A percentile compares a stretch with the other conserved stretches of the same genome.
Conservation (phyloP, 352 stramenopile species). For the Phytopythium delawarense region DNA sequence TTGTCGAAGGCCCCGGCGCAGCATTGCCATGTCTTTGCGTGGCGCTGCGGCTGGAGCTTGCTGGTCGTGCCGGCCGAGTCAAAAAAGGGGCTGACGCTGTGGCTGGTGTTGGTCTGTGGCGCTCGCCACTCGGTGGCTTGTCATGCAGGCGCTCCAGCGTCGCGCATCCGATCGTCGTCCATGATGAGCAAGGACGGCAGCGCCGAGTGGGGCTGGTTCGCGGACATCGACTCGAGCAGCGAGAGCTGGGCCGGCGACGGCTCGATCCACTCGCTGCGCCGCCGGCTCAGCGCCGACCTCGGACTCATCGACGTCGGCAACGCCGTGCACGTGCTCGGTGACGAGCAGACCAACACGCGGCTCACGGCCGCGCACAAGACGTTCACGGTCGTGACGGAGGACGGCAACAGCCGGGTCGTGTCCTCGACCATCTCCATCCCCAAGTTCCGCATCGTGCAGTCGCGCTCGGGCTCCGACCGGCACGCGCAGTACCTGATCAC, state of each 20-base stretch:
- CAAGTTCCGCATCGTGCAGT: constrained; percentile 88
- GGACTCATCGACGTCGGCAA: constrained; percentile 62
- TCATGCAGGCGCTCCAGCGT: constrained; percentile 27
- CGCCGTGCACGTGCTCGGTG: constrained; percentile 65
- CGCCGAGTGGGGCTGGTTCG: constrained; percentile 86
- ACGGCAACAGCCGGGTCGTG: constrained; percentile 77
- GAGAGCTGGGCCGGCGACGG: constrained; percentile 76
- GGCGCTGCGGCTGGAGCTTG: neutral
- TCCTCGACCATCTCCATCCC: constrained; percentile 79
- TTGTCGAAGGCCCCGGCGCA: neutral
- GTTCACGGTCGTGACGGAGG: constrained; percentile 59
- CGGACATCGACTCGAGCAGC: constrained; percentile 83
- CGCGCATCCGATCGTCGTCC: constrained; percentile 58
- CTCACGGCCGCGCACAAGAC: constrained; percentile 86
- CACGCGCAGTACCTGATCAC: constrained; percentile 88
- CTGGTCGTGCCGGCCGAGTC: neutral
- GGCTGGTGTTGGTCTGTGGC: constrained; percentile 9
- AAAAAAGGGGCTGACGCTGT: constrained; percentile 18
- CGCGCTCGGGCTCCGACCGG: constrained; percentile 67
- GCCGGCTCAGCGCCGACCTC: constrained; percentile 66
- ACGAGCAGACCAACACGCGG: constrained; percentile 81
- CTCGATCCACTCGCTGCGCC: constrained; percentile 56
- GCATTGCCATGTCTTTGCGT: neutral
- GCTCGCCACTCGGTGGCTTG: constrained; percentile 6
- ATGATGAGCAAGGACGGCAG: constrained; percentile 75